Evolutionary conservation across 345 rosid genomes (phyloP).

Genomic region (Linum lewisii): DNA sequence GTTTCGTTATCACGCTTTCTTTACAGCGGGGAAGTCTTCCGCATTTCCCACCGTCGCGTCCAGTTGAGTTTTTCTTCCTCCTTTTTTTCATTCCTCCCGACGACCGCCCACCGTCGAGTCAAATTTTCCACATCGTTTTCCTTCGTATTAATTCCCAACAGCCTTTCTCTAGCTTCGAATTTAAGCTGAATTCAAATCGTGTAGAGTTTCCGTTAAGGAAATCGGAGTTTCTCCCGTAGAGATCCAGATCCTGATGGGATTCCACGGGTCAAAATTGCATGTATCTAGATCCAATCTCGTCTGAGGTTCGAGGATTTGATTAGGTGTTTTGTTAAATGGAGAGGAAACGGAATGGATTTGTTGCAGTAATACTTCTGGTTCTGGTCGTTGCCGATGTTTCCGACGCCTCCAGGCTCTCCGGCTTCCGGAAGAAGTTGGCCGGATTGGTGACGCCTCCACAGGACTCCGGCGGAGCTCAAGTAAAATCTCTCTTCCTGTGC

Average conservation of each 20-base stretch:
- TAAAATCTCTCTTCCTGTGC: conserved; percentile 16
- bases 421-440: conserved; percentile 25
- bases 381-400: conserved; percentile 34
- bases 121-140: neutral
- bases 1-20: neutral
- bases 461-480: conserved; percentile 22
- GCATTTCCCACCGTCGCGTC: neutral
- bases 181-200: neutral
- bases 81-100: neutral
- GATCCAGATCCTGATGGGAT: neutral
- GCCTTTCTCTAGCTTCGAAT: neutral
- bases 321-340: conserved; percentile 12
- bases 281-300: conserved; percentile 3
- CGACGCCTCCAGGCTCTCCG: conserved; percentile 21
- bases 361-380: conserved; percentile 28
- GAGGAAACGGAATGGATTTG: conserved; percentile 10
- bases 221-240: neutral
- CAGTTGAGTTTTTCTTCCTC: neutral
- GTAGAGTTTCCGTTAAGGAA: neutral
- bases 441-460: conserved; percentile 12
- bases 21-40: neutral
- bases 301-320: neutral
- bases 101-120: neutral
- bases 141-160: neutral
- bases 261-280: neutral